phyloP scores from a whole-genome alignment of 768 basidiomycete genomes.

The Cubamyces lactineus region DNA sequence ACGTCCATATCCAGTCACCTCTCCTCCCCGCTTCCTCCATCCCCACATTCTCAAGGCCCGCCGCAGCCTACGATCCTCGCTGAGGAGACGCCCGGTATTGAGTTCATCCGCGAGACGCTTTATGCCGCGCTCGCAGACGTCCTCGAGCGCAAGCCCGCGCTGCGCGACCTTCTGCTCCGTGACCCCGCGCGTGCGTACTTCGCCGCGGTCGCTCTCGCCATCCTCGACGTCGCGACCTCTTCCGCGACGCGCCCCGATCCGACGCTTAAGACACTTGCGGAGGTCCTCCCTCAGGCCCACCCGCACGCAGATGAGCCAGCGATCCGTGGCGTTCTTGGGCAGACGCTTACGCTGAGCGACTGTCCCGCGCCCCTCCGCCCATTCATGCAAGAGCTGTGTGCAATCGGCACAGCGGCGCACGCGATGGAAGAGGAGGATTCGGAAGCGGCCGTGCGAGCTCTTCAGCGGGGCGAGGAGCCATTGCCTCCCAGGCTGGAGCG shows the following conservation, averaged over 20 bases:
- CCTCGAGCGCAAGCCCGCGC: constrained; percentile 55
- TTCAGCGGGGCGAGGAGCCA: constrained; percentile 24
- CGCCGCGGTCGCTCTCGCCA: constrained; percentile 71
- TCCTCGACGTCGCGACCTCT: constrained; percentile 65
- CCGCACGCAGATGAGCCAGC: constrained; percentile 40
- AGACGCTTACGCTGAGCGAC: constrained; percentile 54
- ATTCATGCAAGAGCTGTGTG: constrained; percentile 52
- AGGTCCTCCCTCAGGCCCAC: constrained; percentile 17
- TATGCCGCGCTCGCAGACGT: constrained; percentile 80
- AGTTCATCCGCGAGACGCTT: constrained; percentile 83
- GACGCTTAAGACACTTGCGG: constrained; percentile 18
- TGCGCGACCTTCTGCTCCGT: constrained; percentile 56
- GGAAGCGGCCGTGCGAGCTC: constrained; percentile 23
- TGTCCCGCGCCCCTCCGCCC: constrained; percentile 67
- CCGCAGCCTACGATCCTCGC: constrained; percentile 39
- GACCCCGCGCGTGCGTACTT: constrained; percentile 82
- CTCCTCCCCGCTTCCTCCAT: constrained; percentile 24
- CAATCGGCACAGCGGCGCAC: constrained; percentile 29
- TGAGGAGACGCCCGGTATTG: constrained; percentile 59
- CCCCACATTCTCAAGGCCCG: constrained; percentile 22
- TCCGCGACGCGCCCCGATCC: constrained; percentile 50
- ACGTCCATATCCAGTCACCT: constrained; percentile 34
- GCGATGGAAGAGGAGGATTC: constrained; percentile 34
- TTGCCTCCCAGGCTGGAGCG: constrained; percentile 29
- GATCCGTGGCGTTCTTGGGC: constrained; percentile 56